phyloP scores from a whole-genome alignment of 352 stramenopile species.

The Pythium graminicola region DNA sequence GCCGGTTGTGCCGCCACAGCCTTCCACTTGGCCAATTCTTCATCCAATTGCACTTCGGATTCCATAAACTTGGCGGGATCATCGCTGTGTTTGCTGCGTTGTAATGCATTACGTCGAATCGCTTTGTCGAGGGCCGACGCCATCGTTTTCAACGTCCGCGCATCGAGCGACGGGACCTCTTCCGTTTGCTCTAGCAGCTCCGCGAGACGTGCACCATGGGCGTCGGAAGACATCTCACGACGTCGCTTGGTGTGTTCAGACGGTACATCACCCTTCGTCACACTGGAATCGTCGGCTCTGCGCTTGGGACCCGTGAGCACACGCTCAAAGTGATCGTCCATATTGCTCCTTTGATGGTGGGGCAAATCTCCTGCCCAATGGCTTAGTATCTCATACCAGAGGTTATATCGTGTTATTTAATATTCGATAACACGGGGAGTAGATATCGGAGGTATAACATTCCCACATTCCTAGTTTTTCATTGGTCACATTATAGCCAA shows the following conservation, averaged over 20 bases:
- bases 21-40: slow-evolving; percentile 36
- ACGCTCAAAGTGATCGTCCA: slow-evolving; percentile 62
- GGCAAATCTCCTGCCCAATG: neutral
- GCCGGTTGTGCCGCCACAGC: slow-evolving; percentile 42
- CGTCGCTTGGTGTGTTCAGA: slow-evolving; percentile 4
- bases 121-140: slow-evolving; percentile 47
- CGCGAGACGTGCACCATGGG: slow-evolving; percentile 31
- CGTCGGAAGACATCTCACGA: slow-evolving; percentile 2
- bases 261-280: neutral
- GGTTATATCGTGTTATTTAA: neutral
- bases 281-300: neutral
- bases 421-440: neutral
- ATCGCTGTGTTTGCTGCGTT: slow-evolving; percentile 54
- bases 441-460: neutral
- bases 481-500: slow-evolving; percentile 12
- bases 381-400: neutral
- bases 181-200: slow-evolving; percentile 38
- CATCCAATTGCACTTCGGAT: slow-evolving; percentile 45
- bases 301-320: slow-evolving; percentile 31
- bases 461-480: neutral
- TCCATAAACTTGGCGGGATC: slow-evolving; percentile 65
- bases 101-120: slow-evolving; percentile 50
- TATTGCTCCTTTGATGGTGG: neutral
- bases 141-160: slow-evolving; percentile 37
- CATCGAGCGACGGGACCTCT: slow-evolving; percentile 49